These are phyloP conservation scores for Globisporangium sylvaticum DNA, from an alignment of 352 stramenopile genomes.

Conservation along the genomic window DNA sequence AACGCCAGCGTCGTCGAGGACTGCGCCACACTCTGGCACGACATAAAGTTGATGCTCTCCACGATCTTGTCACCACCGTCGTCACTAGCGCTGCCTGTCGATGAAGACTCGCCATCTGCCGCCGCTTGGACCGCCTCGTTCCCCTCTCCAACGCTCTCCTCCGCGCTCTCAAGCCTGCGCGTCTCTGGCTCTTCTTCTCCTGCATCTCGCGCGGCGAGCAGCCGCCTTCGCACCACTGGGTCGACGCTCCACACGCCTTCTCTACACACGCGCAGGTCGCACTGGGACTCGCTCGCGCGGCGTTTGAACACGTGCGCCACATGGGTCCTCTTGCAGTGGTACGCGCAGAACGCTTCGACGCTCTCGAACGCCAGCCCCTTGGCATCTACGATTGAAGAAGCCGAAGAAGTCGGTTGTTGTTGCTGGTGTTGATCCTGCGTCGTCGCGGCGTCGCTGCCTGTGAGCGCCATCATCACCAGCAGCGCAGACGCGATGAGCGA, in stretches of 20 bases:
- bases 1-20: conserved; percentile 38
- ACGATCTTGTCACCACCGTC: conserved; percentile 12
- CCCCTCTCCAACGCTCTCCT: background rate
- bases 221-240: conserved; percentile 1
- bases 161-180: conserved; percentile 25
- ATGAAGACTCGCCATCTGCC: background rate
- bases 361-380: conserved; percentile 43
- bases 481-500: background rate
- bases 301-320: conserved; percentile 14
- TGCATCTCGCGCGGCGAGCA: background rate
- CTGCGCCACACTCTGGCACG: conserved; percentile 33
- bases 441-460: background rate
- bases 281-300: conserved; percentile 12
- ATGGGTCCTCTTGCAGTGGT: conserved; percentile 46
- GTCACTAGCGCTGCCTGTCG: background rate
- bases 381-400: conserved; percentile 26
- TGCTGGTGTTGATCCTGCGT: background rate
- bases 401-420: background rate
- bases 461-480: background rate
- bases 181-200: background rate
- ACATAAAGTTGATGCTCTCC: conserved; percentile 31
- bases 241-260: background rate
- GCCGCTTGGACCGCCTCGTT: background rate
- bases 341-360: conserved; percentile 42
- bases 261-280: conserved; percentile 7